A percentile compares a stretch with the other conserved stretches of the same genome.
Conservation (phyloP, 164 flowering plant species). For the Protea cynaroides region DNA sequence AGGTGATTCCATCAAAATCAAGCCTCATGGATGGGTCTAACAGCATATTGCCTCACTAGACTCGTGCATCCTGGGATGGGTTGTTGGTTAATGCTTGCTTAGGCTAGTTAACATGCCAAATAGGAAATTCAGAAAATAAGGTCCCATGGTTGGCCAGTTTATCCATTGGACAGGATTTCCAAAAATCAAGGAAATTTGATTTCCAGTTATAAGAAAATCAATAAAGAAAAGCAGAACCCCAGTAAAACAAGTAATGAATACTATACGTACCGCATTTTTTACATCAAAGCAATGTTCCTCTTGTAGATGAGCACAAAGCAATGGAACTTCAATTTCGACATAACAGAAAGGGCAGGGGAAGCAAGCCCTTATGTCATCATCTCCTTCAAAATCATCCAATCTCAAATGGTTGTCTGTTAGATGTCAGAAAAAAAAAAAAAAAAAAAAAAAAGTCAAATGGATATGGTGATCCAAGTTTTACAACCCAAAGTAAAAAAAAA, state of each 20-base stretch:
- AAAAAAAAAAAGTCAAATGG: conserved; percentile 3
- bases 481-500: too few relatives aligned
- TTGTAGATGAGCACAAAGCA: conserved; percentile 58
- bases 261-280: conserved; percentile 52
- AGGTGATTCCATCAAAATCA: too few relatives aligned
- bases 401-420: conserved; percentile 32
- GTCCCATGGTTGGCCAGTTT: background rate
- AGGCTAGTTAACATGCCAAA: background rate
- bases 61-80: too few relatives aligned
- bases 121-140: background rate
- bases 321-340: conserved; percentile 57
- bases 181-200: background rate
- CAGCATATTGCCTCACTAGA: too few relatives aligned
- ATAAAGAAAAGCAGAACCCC: background rate
- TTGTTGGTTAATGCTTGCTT: too few relatives aligned
- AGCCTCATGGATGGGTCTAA: too few relatives aligned
- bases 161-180: background rate
- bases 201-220: too few relatives aligned
- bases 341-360: conserved; percentile 88
- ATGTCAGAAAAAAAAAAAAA: conserved; percentile 7
- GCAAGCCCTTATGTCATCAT: conserved; percentile 46
- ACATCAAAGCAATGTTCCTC: conserved; percentile 89
- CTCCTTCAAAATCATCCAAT: conserved; percentile 50
- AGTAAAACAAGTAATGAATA: background rate
- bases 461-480: background rate